A percentile compares a stretch with the other conserved stretches of the same genome.
Evolutionary conservation across 1,284 basidiomycete species (phyloP).

Genomic region (Microbotryum scabiosae): DNA sequence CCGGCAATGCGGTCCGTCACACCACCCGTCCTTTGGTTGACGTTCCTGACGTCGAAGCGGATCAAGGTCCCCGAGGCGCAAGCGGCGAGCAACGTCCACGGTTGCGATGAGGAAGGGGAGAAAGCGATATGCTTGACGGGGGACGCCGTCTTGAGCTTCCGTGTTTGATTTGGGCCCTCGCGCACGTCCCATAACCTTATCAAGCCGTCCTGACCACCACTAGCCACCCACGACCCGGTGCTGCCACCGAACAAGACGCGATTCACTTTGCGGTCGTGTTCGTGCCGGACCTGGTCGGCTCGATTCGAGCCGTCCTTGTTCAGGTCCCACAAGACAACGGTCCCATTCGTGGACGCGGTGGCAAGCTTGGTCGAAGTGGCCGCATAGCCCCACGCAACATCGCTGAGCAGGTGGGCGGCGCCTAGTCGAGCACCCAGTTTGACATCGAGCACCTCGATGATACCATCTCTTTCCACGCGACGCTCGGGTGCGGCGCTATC

Average conservation of each 20-base stretch:
- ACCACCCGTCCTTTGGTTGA: constrained; percentile 16
- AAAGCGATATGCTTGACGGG: constrained; percentile 28
- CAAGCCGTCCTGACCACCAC: constrained; percentile 29
- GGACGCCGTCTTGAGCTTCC: constrained; percentile 28
- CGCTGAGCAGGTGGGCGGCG: constrained; percentile 19
- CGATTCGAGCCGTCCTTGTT: constrained; percentile 13
- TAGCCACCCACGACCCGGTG: constrained; percentile 26
- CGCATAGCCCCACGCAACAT: constrained; percentile 30
- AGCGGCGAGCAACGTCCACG: constrained; percentile 27
- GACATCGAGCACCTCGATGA: constrained; percentile 22
- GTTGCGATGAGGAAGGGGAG: constrained; percentile 27
- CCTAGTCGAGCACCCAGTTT: constrained; percentile 15
- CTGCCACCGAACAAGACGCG: constrained; percentile 28
- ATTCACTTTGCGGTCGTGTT: constrained; percentile 30
- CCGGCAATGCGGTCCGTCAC: constrained; percentile 27
- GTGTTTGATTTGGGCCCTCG: constrained; percentile 9
- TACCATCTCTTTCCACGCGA: constrained; percentile 2
- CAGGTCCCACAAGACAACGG: constrained; percentile 29
- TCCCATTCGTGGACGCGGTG: constrained; percentile 27
- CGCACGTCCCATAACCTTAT: constrained; percentile 32
- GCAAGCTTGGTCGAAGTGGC: constrained; percentile 24
- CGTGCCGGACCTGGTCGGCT: constrained; percentile 26
- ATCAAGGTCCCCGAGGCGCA: constrained; percentile 29
- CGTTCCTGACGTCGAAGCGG: constrained; percentile 30
- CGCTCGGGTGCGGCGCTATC: not conserved